These are phyloP conservation scores for Geotrichum europaeum DNA, from an alignment of 1,139 yeast genomes.

Conservation along the genomic window DNA sequence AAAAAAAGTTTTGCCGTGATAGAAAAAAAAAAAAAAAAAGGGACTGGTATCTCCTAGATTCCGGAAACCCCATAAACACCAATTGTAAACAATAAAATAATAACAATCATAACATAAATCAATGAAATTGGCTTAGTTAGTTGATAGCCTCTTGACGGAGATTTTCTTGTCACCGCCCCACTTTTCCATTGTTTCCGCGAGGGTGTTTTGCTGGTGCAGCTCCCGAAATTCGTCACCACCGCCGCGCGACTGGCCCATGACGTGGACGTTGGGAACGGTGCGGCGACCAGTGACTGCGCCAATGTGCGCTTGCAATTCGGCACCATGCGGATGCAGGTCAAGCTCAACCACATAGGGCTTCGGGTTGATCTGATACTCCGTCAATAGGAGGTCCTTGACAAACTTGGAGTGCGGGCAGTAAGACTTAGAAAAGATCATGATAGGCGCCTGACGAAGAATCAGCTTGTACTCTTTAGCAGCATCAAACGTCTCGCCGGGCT, in stretches of 20 bases:
- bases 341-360: constrained; percentile 69
- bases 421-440: constrained; percentile 40
- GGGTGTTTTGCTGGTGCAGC: constrained; percentile 51
- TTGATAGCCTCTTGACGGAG: neutral
- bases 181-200: constrained; percentile 44
- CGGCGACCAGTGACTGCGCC: constrained; percentile 73
- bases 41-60: too few relatives aligned
- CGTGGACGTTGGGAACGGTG: constrained; percentile 90
- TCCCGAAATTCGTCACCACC: constrained; percentile 77
- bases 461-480: constrained; percentile 55
- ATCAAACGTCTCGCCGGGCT: constrained; percentile 42
- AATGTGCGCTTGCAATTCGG: constrained; percentile 72
- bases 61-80: too few relatives aligned
- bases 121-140: neutral
- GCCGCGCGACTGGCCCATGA: constrained; percentile 82
- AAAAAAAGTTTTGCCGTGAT: too few relatives aligned
- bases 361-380: constrained; percentile 67
- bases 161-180: constrained; percentile 49
- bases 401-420: constrained; percentile 65
- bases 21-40: too few relatives aligned
- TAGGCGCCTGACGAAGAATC: constrained; percentile 58
- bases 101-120: too few relatives aligned
- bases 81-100: too few relatives aligned
- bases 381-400: constrained; percentile 59
- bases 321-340: constrained; percentile 67